Evolutionary conservation across 208 protist species (phyloP), one percentile per base, ranked within the genome.

Genomic region (Phytomonas francai): DNA sequence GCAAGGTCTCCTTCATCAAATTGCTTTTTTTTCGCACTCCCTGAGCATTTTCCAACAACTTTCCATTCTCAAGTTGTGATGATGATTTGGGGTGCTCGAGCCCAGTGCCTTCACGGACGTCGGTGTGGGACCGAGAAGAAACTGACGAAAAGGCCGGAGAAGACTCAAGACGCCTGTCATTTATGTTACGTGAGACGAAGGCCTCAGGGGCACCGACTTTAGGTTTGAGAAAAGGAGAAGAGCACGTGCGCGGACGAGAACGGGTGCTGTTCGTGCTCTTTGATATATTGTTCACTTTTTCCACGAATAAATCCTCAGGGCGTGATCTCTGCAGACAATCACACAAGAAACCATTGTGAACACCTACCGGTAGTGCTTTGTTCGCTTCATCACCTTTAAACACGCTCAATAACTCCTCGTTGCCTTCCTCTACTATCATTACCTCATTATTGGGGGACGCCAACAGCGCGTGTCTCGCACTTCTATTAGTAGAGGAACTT

Each of bases 1-100:
- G 80, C n/a, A 81, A 73, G 30, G 32, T 54, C 33, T 16, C 67
- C 36, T 72, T 70, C 16, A 32, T 45, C 56, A 49, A 8, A 34
- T 9, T 33, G 63, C 56, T 3, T 27, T 45, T 56, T 19, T 27
- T 61, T 61, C 51, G 7, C 36, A 54, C 6, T 4, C 57, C 0
- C 14, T 49, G 7, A 19, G 39, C 14, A 12, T 19, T 49, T 19
- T 9, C 12, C 2, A 12, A 19, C 2, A 6, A 19, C 12, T 12
- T 6, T 19, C 16, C 2, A 12, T 49, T 6, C 39, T 9, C 39
- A 19, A 49, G 12, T 22, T 3, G 39, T 49, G 12, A 49, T 19
- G 39, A 49, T 49, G 39, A 6, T 6, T 49, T 49, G 39, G 39
- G 39, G 4, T 12, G 39, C 39, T 19, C 16, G 12, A 49, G 9